Evolutionary conservation across 2,329 filamentous ascomycete species (phyloP).

Genomic region (Fusarium sp.): DNA sequence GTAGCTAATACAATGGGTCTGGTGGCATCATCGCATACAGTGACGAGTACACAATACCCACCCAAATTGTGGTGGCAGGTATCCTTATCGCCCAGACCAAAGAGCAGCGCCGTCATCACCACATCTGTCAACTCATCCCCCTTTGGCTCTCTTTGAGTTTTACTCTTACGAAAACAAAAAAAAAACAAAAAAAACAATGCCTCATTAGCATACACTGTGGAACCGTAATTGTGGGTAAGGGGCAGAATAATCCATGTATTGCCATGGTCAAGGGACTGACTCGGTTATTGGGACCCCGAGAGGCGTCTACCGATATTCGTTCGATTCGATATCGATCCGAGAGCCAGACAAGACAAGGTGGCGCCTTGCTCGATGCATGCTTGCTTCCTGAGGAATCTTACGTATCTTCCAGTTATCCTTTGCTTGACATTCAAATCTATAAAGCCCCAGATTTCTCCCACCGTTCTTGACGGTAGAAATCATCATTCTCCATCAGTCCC

Average conservation of each 20-base stretch:
- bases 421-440: conserved; percentile 42
- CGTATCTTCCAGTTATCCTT: conserved; percentile 18
- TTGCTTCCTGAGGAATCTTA: conserved; percentile 31
- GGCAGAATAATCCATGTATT: conserved; percentile 25
- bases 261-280: conserved; percentile 39
- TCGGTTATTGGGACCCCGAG: conserved; percentile 35
- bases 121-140: conserved; percentile 11
- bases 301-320: conserved; percentile 28
- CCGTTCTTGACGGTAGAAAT: conserved; percentile 54
- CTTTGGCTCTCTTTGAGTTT: conserved; percentile 40
- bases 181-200: too few species aligned
- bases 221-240: conserved; percentile 42
- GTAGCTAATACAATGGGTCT: conserved; percentile 24
- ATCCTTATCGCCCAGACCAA: conserved; percentile 23
- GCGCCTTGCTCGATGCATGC: conserved; percentile 16
- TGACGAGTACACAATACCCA: conserved; percentile 21
- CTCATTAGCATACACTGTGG: conserved; percentile 29
- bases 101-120: conserved; percentile 35
- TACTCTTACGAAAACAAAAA: conserved; percentile 13
- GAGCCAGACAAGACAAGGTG: conserved; percentile 14
- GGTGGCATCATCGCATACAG: not conserved
- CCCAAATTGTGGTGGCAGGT: conserved; percentile 21
- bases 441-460: conserved; percentile 48
- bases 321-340: conserved; percentile 34
- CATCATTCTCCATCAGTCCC: conserved; percentile 33